Percentiles rank a stretch among this genome's conserved stretches.
phyloP scores from a whole-genome alignment of 2,329 filamentous ascomycete genomes.

The Fusarium kyushuense region DNA sequence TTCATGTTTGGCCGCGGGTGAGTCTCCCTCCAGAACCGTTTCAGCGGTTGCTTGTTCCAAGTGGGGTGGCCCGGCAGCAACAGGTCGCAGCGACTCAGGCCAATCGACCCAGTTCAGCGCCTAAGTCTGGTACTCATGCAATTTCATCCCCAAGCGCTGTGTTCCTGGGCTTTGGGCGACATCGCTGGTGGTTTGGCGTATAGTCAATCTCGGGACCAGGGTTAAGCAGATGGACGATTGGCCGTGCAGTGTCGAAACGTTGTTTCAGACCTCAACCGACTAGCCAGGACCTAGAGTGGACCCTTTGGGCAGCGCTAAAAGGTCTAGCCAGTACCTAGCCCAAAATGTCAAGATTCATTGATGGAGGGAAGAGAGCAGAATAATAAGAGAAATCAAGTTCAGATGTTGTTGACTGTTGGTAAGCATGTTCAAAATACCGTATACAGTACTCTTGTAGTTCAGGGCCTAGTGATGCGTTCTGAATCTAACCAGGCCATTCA shows the following conservation, averaged over 20 bases:
- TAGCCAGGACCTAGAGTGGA: neutral
- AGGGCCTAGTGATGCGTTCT: neutral
- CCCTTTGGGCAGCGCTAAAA: conserved; percentile 21
- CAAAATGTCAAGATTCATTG: neutral
- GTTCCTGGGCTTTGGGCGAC: conserved; percentile 26
- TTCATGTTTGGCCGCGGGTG: conserved; percentile 36
- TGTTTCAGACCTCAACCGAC: conserved; percentile 43
- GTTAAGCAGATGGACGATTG: conserved; percentile 43
- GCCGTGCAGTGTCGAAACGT: conserved; percentile 36
- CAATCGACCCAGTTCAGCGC: conserved; percentile 41
- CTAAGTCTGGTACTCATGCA: conserved; percentile 35
- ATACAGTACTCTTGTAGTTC: fast-evolving
- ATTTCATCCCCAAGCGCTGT: conserved; percentile 41
- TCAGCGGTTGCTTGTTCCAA: conserved; percentile 29
- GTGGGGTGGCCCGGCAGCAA: conserved; percentile 31
- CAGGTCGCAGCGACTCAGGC: conserved; percentile 32
- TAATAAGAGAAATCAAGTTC: neutral
- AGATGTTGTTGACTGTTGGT: neutral
- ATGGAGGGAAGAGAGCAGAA: neutral
- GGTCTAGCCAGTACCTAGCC: conserved; percentile 4
- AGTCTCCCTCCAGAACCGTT: conserved; percentile 33
- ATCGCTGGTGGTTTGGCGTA: conserved; percentile 27
- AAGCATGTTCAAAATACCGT: neutral
- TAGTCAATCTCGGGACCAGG: conserved; percentile 42
- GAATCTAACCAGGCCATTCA: neutral